Conservation (phyloP, 345 rosid species). For the Eucalyptus curtisii region DNA sequence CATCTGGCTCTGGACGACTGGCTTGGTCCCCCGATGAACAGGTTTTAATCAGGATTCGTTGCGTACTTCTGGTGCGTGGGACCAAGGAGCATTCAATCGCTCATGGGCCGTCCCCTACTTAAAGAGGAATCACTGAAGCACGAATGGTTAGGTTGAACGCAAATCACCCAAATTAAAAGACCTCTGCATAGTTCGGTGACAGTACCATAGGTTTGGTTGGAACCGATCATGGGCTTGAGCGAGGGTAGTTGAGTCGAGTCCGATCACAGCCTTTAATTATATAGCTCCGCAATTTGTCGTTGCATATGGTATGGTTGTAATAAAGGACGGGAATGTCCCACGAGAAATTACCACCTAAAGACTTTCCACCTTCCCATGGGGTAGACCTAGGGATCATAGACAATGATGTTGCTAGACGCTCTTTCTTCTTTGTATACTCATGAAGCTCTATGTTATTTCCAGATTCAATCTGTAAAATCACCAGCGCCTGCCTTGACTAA, state of each 20-base stretch:
- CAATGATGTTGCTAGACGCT: not conserved
- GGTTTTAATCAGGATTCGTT: not conserved
- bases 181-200: not conserved
- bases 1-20: not conserved
- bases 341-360: rapidly evolving
- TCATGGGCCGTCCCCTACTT: not conserved
- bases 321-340: not conserved
- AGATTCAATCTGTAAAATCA: not conserved
- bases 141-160: not conserved
- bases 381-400: no score
- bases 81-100: not conserved
- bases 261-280: not conserved
- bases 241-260: no score
- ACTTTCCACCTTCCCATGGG: not conserved
- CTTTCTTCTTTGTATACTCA: not conserved
- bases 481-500: not conserved
- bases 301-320: not conserved
- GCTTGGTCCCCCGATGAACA: not conserved
- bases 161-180: not conserved
- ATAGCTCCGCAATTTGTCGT: not conserved
- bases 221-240: no score
- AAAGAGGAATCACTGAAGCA: not conserved
- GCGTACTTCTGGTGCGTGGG: not conserved
- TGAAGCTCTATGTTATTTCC: not conserved
- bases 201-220: no score